Base-by-base conservation (phyloP, 2,329 filamentous ascomycete species). In the Fusarium pilosicola region DNA sequence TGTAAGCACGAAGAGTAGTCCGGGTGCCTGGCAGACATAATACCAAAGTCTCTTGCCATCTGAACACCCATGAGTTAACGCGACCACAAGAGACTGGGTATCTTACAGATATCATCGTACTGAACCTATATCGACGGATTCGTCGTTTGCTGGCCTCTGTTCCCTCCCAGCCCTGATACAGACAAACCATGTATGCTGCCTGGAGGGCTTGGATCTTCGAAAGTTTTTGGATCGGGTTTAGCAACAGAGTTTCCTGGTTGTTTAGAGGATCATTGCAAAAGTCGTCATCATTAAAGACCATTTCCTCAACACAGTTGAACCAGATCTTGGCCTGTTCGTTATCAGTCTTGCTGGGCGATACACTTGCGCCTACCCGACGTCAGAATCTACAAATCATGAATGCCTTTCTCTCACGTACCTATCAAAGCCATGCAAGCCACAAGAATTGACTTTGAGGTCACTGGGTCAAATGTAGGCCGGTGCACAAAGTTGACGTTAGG, bases 181-280 rank as follows among this genome's bases (percentile, higher is more conserved):
- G 24, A 6, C 62, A 64, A 2, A 62, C 61, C 9, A 64, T 42
- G 1, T 49, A 64, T 2, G 61, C 61, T 17, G 61, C 61, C 4
- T 64, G 57, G 14, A 64, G 44, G 0, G 57, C 61, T 5, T 64
- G 61, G 2, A 42, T 42, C 3, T 44, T 64, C 4, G 61, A 41
- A 2, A 64, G 18, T 1, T 42, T 24, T 0, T 20, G 20, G 0
- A 14, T 4, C 0, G 24, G 44, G 7, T 15, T 26, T 0, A 41
- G 17, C 4, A 20, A 18, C 0, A 4, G 15, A 0, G 1, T 28
- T 1, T 14, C 15, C 6, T 42, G 36, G 6, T 15, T 14, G 8
- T 26, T 39, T 4, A 42, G 5, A 3, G 42, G 22, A 0, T 62
- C 57, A 2, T 42, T 44, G 17, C 56, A 64, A 32, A 64, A 64